Conservation (phyloP, 2,329 filamentous ascomycete genomes). For the Apiospora hydei region DNA sequence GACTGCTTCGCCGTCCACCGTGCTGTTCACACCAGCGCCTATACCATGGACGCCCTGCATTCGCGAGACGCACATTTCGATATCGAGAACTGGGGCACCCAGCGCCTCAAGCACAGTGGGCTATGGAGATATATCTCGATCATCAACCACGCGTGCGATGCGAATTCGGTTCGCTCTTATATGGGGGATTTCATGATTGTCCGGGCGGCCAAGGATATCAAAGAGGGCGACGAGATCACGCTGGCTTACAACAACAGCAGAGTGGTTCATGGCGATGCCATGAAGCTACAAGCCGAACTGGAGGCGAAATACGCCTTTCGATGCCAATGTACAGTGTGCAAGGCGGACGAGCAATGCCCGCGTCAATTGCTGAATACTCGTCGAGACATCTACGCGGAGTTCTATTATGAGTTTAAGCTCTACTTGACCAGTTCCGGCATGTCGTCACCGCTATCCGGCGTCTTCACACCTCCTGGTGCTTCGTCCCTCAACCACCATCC, state of each 20-base stretch:
- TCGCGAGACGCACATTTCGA: neutral
- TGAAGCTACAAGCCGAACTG: neutral
- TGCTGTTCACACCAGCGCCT: neutral
- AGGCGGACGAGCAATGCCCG: neutral
- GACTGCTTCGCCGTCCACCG: neutral
- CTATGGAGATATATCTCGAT: conserved; percentile 38
- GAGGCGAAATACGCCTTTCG: neutral
- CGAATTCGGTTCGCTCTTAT: conserved; percentile 43
- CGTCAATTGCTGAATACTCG: neutral
- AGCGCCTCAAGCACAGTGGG: neutral
- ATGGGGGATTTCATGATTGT: conserved; percentile 45
- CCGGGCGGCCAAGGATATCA: conserved; percentile 47
- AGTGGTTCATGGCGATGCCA: neutral
- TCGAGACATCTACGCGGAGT: neutral
- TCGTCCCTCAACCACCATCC: neutral
- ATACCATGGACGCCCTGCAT: neutral
- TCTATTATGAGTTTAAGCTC: neutral
- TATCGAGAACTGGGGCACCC: neutral
- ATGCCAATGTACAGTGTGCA: neutral
- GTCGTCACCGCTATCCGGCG: too few species aligned
- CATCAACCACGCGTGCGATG: conserved; percentile 47
- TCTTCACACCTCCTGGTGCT: too few species aligned
- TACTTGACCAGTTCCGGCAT: neutral
- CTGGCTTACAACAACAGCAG: conserved; percentile 39
- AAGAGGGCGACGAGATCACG: conserved; percentile 46